A percentile compares a stretch with the other conserved stretches of the same genome.
Conservation (phyloP, 495 filamentous ascomycete species). For the Hyaloscypha hepaticicola region DNA sequence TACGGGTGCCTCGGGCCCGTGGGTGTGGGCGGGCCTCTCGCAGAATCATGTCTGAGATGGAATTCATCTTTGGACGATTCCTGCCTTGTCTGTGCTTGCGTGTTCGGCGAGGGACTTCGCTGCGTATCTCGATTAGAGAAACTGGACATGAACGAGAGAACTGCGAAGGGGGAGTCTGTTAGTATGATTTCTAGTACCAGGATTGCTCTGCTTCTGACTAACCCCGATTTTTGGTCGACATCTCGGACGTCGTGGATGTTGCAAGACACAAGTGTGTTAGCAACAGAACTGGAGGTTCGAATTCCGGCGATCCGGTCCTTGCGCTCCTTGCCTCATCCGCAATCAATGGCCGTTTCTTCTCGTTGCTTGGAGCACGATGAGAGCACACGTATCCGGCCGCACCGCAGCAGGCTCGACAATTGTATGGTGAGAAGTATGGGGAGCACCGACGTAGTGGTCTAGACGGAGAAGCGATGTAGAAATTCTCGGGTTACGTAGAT, state of each 20-base stretch:
- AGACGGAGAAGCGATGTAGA: too few species aligned
- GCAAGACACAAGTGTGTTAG: slow-evolving; percentile 13
- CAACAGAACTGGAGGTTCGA: too few species aligned
- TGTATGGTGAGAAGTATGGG: too few species aligned
- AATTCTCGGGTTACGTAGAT: too few species aligned
- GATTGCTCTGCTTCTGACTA: slow-evolving; percentile 30
- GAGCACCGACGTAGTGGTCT: too few species aligned
- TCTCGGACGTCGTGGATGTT: slow-evolving; percentile 11
- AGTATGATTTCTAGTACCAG: neutral
- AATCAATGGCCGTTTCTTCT: too few species aligned
- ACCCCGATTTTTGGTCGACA: slow-evolving; percentile 49
- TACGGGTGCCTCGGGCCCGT: neutral
- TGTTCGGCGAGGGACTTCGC: slow-evolving; percentile 35
- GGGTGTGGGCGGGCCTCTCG: slow-evolving; percentile 10
- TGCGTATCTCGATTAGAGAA: slow-evolving; percentile 48
- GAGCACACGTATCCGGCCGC: too few species aligned
- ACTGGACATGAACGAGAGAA: slow-evolving; percentile 60
- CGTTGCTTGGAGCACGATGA: too few species aligned
- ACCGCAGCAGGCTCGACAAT: too few species aligned
- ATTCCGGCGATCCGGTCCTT: too few species aligned
- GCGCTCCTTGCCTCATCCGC: too few species aligned
- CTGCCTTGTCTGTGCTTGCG: slow-evolving; percentile 14
- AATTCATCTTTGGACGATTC: slow-evolving; percentile 17
- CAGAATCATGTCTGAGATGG: slow-evolving; percentile 10
- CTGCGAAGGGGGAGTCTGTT: slow-evolving; percentile 33